A percentile compares a stretch with the other conserved stretches of the same genome.
These are phyloP conservation scores for Clitopilus passeckerianus DNA, from an alignment of 768 basidiomycete species.

Conservation along the genomic window DNA sequence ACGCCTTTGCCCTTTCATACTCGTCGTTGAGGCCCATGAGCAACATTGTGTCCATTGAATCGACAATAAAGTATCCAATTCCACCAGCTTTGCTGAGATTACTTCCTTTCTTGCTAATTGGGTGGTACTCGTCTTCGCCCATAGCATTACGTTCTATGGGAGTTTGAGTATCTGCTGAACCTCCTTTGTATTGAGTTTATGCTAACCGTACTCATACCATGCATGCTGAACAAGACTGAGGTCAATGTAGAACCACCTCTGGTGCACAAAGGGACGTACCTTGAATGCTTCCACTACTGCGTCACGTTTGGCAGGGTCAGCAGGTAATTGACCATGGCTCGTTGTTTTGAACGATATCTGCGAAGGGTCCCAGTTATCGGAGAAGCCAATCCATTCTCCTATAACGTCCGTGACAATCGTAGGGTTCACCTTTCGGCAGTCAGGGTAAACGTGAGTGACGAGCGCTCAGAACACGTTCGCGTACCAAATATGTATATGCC, in stretches of 20 bases:
- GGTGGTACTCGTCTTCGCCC: slow-evolving; percentile 92
- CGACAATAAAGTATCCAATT: slow-evolving; percentile 86
- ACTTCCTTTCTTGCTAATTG: slow-evolving; percentile 65
- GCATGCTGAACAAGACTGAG: slow-evolving; percentile 52
- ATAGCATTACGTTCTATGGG: slow-evolving; percentile 78
- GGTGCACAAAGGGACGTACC: slow-evolving; percentile 33
- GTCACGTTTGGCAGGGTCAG: slow-evolving; percentile 60
- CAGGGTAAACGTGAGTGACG: background rate
- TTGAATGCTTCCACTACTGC: slow-evolving; percentile 78
- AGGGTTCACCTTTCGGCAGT: slow-evolving; percentile 3
- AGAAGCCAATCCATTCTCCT: slow-evolving; percentile 34
- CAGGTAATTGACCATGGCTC: slow-evolving; percentile 21
- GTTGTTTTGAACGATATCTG: slow-evolving; percentile 13
- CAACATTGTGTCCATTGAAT: slow-evolving; percentile 83
- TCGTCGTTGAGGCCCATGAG: slow-evolving; percentile 82
- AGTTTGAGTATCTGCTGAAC: slow-evolving; percentile 6
- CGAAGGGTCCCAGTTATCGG: slow-evolving; percentile 28
- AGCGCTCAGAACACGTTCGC: background rate
- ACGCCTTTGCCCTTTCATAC: slow-evolving; percentile 69
- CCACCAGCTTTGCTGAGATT: slow-evolving; percentile 79
- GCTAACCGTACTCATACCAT: slow-evolving; percentile 78
- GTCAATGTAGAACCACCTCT: slow-evolving; percentile 4
- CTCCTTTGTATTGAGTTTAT: background rate
- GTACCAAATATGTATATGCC: background rate
- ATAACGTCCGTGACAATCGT: slow-evolving; percentile 18